Conservation (phyloP, 2,329 filamentous ascomycete genomes). For the Seiridium cupressi region DNA sequence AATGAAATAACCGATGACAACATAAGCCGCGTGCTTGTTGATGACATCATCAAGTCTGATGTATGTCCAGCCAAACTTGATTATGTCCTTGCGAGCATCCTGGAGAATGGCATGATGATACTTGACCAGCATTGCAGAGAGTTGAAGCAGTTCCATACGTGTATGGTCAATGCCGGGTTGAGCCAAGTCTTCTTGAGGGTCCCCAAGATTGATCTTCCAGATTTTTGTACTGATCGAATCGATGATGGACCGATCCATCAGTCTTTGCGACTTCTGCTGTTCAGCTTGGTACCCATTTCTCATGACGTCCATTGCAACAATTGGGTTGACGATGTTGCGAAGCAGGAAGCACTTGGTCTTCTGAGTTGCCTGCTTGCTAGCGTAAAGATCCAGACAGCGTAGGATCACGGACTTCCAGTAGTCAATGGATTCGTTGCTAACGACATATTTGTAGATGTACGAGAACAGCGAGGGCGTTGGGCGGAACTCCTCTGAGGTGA, state of each 20-base stretch:
- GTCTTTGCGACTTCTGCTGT: constrained; percentile 57
- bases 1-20: constrained; percentile 96
- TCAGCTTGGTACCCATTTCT: constrained; percentile 67
- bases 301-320: constrained; percentile 95
- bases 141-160: constrained; percentile 90
- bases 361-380: constrained; percentile 74
- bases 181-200: constrained; percentile 77
- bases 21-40: constrained; percentile 98
- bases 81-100: constrained; percentile 94
- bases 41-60: constrained; percentile 98
- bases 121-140: constrained; percentile 93
- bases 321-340: constrained; percentile 90
- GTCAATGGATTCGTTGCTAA: constrained; percentile 79
- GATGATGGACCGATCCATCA: constrained; percentile 85
- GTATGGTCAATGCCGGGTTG: constrained; percentile 92
- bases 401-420: constrained; percentile 82
- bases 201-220: constrained; percentile 85
- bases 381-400: constrained; percentile 85
- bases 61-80: constrained; percentile 99
- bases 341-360: constrained; percentile 92
- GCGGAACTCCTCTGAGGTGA: constrained; percentile 82
- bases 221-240: constrained; percentile 89
- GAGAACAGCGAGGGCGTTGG: constrained; percentile 71
- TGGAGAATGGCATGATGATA: constrained; percentile 87
- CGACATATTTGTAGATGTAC: constrained; percentile 83